phyloP scores from a whole-genome alignment of 305 asterid species.

The Solanum hybrid region DNA sequence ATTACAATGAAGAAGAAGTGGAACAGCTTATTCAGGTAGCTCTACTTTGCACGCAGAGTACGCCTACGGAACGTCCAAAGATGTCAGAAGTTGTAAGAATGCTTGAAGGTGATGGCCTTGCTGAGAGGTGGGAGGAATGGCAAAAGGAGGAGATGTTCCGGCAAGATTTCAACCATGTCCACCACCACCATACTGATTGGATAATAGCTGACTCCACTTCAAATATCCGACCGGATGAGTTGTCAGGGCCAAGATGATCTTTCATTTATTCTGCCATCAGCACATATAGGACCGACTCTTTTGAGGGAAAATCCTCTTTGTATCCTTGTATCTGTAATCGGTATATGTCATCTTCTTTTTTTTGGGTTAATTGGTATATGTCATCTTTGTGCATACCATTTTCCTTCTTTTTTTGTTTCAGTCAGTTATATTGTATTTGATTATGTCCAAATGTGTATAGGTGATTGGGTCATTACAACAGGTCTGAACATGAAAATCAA shows the following conservation, averaged over 20 bases:
- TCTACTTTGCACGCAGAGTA: constrained; percentile 61
- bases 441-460: constrained; percentile 28
- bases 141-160: constrained; percentile 56
- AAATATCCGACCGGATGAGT: constrained; percentile 41
- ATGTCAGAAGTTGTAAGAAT: constrained; percentile 71
- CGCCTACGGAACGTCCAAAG: constrained; percentile 67
- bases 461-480: constrained; percentile 12
- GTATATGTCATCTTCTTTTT: constrained; percentile 18
- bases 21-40: constrained; percentile 75
- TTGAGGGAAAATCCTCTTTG: not conserved
- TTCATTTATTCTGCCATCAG: not conserved
- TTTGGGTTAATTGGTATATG: constrained; percentile 15
- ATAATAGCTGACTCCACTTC: constrained; percentile 38
- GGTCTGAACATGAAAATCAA: constrained; percentile 19
- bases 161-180: constrained; percentile 11
- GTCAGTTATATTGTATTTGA: constrained; percentile 22
- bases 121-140: constrained; percentile 78
- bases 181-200: constrained; percentile 49
- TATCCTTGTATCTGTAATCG: constrained; percentile 18
- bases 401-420: not conserved
- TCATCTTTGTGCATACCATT: constrained; percentile 24
- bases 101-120: constrained; percentile 71
- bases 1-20: constrained; percentile 51
- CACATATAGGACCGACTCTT: constrained; percentile 2
- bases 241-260: constrained; percentile 54